A percentile compares a stretch with the other conserved stretches of the same genome.
Conservation (phyloP, 345 rosid species). For the Aquilaria malaccensis region DNA sequence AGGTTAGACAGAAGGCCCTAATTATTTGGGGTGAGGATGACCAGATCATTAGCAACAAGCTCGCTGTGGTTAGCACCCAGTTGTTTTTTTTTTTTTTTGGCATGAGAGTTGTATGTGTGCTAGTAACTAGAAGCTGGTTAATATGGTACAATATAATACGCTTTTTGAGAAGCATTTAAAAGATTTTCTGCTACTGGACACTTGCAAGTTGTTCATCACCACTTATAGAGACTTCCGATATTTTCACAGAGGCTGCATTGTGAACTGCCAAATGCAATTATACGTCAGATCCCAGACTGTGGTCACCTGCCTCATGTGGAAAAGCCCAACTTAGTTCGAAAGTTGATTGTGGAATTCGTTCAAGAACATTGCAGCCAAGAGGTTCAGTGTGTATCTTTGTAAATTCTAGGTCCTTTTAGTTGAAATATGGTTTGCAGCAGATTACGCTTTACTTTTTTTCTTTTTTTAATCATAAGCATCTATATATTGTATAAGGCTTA, state of each 20-base stretch:
- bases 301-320: conserved; percentile 95
- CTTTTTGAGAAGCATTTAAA: too few species aligned
- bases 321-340: conserved; percentile 48
- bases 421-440: not conserved
- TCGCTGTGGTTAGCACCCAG: conserved; percentile 56
- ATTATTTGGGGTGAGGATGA: conserved; percentile 95
- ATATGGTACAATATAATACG: conserved; percentile 3
- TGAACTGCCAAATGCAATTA: conserved; percentile 54
- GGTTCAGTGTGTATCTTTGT: conserved; percentile 20
- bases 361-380: conserved; percentile 32
- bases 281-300: conserved; percentile 67
- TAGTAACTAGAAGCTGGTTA: not conserved
- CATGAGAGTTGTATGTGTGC: not conserved
- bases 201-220: too few species aligned
- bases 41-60: conserved; percentile 62
- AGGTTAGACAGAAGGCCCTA: conserved; percentile 73
- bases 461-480: not conserved
- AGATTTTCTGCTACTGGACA: too few species aligned
- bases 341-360: conserved; percentile 53
- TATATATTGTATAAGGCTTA: too few species aligned
- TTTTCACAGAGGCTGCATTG: conserved; percentile 56
- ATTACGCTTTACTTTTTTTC: not conserved
- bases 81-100: not conserved
- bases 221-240: not conserved
- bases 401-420: conserved; percentile 8